Evolutionary conservation across 768 basidiomycete species (phyloP).

Genomic region (Podaxis sp.): DNA sequence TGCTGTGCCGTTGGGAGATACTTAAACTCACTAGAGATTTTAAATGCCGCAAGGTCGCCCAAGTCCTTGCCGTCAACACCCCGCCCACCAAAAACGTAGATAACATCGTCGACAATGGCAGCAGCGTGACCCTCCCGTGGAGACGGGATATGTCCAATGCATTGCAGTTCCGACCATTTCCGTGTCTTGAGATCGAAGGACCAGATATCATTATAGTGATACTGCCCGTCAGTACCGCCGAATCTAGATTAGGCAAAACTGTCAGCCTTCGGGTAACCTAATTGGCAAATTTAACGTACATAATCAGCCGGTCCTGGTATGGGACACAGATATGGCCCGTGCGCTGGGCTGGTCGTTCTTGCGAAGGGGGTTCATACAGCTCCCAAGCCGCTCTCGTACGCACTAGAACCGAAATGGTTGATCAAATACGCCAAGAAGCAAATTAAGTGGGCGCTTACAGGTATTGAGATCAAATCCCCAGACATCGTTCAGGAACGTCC

Average conservation of each 20-base stretch:
- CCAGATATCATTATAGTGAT: constrained; percentile 99
- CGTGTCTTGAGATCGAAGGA: constrained; percentile 77
- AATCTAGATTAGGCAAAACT: constrained; percentile 49
- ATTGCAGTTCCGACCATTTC: constrained; percentile 87
- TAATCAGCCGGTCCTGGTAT: constrained; percentile 74
- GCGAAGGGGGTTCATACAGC: constrained; percentile 54
- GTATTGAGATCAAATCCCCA: constrained; percentile 97
- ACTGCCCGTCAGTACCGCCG: constrained; percentile 97
- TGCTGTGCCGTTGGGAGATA: not conserved
- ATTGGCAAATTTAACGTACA: constrained; percentile 47
- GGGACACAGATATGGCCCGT: constrained; percentile 92
- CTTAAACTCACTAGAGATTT: constrained; percentile 79
- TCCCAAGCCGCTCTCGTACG: constrained; percentile 87
- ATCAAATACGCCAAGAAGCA: not conserved
- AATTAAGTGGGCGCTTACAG: constrained; percentile 45
- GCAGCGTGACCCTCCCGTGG: constrained; percentile 97
- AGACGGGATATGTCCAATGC: constrained; percentile 95
- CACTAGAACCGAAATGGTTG: constrained; percentile 41
- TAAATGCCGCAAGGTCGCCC: constrained; percentile 93
- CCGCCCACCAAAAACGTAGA: constrained; percentile 96
- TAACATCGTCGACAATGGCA: constrained; percentile 93
- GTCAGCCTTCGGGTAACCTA: constrained; percentile 8
- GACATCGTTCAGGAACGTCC: constrained; percentile 90
- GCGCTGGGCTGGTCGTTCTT: constrained; percentile 70
- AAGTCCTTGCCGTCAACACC: constrained; percentile 97